phyloP scores from a whole-genome alignment of 2,329 filamentous ascomycete genomes.

The Xylariomycetidae sp. region DNA sequence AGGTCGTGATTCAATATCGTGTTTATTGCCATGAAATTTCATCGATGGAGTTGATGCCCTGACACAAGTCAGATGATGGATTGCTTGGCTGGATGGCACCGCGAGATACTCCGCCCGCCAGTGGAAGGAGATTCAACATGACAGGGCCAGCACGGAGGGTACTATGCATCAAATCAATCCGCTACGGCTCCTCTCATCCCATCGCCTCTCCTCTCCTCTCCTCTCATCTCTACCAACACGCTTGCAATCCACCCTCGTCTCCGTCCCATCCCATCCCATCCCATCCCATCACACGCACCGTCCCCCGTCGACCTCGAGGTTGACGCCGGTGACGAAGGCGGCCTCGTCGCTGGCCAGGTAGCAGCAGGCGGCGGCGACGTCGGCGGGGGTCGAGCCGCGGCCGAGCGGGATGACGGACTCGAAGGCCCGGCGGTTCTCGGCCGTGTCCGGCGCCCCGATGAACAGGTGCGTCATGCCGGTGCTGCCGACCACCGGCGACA shows the following conservation, averaged over 20 bases:
- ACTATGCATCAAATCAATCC: too few relatives aligned
- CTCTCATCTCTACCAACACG: neutral
- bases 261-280: neutral
- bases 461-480: constrained; percentile 45
- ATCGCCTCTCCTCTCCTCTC: neutral
- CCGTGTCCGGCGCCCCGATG: constrained; percentile 34
- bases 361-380: constrained; percentile 3
- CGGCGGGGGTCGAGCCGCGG: constrained; percentile 29
- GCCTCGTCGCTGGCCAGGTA: constrained; percentile 8
- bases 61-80: too few relatives aligned
- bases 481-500: constrained; percentile 59
- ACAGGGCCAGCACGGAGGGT: too few relatives aligned
- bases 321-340: constrained; percentile 5
- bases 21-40: too few relatives aligned
- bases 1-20: too few relatives aligned
- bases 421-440: constrained; percentile 37
- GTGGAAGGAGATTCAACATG: neutral
- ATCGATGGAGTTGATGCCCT: too few relatives aligned
- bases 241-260: too few relatives aligned
- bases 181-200: neutral
- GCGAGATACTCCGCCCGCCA: too few relatives aligned
- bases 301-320: constrained; percentile 7
- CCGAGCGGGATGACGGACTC: constrained; percentile 37
- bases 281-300: constrained; percentile 1
- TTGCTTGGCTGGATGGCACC: too few relatives aligned